phyloP scores from a whole-genome alignment of 2,329 filamentous ascomycete genomes.

The Fusarium albosuccineum region DNA sequence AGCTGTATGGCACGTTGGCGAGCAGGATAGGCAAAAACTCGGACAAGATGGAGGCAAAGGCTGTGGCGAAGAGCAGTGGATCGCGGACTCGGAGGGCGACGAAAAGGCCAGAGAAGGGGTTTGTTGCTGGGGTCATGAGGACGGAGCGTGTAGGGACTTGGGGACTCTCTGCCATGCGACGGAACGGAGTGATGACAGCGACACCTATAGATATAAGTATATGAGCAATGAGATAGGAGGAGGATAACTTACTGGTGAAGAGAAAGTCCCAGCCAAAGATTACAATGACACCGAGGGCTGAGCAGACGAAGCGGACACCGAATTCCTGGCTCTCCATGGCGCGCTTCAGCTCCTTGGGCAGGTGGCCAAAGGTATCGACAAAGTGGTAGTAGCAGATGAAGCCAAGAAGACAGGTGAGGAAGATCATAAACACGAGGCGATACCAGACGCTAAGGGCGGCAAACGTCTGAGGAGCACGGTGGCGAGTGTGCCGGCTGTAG shows the following conservation, averaged over 20 bases:
- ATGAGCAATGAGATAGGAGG: accelerated
- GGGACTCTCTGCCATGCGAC: constrained; percentile 52
- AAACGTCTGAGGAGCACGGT: constrained; percentile 47
- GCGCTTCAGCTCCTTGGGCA: constrained; percentile 47
- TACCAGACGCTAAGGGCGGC: constrained; percentile 53
- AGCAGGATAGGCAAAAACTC: constrained; percentile 63
- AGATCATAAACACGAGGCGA: constrained; percentile 49
- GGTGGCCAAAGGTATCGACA: constrained; percentile 39
- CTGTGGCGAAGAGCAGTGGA: constrained; percentile 55
- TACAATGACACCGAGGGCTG: constrained; percentile 56
- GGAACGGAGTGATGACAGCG: constrained; percentile 58
- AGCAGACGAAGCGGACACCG: constrained; percentile 59
- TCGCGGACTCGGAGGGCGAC: constrained; percentile 47
- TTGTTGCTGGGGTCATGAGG: constrained; percentile 57
- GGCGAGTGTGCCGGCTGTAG: constrained; percentile 16
- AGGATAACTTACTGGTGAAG: constrained; percentile 51
- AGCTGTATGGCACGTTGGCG: constrained; percentile 61
- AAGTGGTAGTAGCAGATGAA: constrained; percentile 57
- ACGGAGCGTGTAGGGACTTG: constrained; percentile 53
- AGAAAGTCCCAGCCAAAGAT: constrained; percentile 58
- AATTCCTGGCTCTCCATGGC: constrained; percentile 57
- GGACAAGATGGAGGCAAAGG: constrained; percentile 58
- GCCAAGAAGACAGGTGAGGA: constrained; percentile 50
- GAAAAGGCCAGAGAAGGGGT: constrained; percentile 59
- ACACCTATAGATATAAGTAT: constrained; percentile 45